Conservation (phyloP, 1,284 basidiomycete genomes). For the Rhodotorula glutinis region DNA sequence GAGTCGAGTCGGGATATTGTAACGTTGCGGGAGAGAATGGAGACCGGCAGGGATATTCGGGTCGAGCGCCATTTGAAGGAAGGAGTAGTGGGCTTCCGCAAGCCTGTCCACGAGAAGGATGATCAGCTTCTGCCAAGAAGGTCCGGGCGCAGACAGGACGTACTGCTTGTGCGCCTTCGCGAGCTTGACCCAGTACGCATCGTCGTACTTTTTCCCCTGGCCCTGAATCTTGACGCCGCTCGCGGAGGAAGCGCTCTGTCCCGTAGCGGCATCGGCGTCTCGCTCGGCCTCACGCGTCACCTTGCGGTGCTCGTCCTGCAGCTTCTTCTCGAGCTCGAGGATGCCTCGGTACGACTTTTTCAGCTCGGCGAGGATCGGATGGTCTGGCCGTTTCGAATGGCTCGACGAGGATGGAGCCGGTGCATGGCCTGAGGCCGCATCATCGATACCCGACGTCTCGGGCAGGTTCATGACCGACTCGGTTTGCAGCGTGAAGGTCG, state of each 20-base stretch:
- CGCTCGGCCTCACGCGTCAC: constrained; percentile 26
- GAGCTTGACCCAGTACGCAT: constrained; percentile 43
- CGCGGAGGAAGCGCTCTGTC: constrained; percentile 44
- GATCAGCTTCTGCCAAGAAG: not conserved
- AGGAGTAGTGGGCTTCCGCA: constrained; percentile 80
- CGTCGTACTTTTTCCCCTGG: constrained; percentile 23
- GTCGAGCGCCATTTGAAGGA: constrained; percentile 79
- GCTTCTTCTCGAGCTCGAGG: constrained; percentile 65
- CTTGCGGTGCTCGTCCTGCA: constrained; percentile 60
- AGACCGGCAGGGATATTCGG: constrained; percentile 82
- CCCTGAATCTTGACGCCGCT: constrained; percentile 27
- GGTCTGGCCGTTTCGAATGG: constrained; percentile 55
- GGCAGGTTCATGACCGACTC: not conserved
- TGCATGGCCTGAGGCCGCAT: constrained; percentile 43
- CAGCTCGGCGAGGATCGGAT: constrained; percentile 68
- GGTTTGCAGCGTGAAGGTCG: not conserved
- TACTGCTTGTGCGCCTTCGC: constrained; percentile 43
- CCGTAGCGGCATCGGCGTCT: constrained; percentile 41
- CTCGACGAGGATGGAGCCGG: constrained; percentile 43
- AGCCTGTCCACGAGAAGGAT: constrained; percentile 56
- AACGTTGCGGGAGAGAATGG: constrained; percentile 82
- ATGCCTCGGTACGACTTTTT: constrained; percentile 77
- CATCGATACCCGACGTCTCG: constrained; percentile 69
- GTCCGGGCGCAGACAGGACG: constrained; percentile 16
- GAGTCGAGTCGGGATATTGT: constrained; percentile 88